Base-by-base conservation (phyloP, 2,329 filamentous ascomycete genomes). In the Nigrospora sphaerica region DNA sequence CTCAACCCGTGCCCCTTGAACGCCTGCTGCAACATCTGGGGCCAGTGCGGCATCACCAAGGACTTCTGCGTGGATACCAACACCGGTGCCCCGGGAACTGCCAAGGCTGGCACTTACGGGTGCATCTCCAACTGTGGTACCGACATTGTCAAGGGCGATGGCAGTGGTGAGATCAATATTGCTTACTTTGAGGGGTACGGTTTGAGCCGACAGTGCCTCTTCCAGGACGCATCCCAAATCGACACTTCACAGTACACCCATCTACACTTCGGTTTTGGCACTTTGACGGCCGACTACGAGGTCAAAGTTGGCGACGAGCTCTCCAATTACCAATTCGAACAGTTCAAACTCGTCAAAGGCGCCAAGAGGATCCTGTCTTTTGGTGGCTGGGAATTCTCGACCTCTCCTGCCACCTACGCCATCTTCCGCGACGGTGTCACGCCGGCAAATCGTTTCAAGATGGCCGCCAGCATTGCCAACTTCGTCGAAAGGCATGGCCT, bases 341-440 rank as follows among this genome's bases (percentile, higher is more conserved):
- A 57, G 6, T 70, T 71, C 47, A 57, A 57, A 33, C 46, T 49
- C 1, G 35, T 65, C 12, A 48, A 28, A 1, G 54, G 54, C 11
- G n/a, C 61, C 37, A 68, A 72, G 49, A 55, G 52, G n/a, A 66
- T 75, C 34, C 28, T 74, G 10, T 65, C 67, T 0, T 65, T 74
- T 51, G 70, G 71, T 17, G 71, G 71, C 23, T 73, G 72, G 72
- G 57, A 55, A 17, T 66, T 68, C 48, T 69, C 63, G 1, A 72
- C 70, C 0, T 54, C 59, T 2, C 57, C 62, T 0, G 55, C 44
- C 5, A 69, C 66, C 0, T 71, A 63, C 46, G 33, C 46, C 16
- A 65, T 72, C 35, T 65, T 73, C 45, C 58, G 69, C 1, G 47
- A 66, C 7, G 65, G 48, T 14, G 59, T 69, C 4, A 57, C 16